Percentiles rank a stretch among this genome's conserved stretches.
Evolutionary conservation across 345 rosid genomes (phyloP).

Genomic region (Lumnitzera racemosa): DNA sequence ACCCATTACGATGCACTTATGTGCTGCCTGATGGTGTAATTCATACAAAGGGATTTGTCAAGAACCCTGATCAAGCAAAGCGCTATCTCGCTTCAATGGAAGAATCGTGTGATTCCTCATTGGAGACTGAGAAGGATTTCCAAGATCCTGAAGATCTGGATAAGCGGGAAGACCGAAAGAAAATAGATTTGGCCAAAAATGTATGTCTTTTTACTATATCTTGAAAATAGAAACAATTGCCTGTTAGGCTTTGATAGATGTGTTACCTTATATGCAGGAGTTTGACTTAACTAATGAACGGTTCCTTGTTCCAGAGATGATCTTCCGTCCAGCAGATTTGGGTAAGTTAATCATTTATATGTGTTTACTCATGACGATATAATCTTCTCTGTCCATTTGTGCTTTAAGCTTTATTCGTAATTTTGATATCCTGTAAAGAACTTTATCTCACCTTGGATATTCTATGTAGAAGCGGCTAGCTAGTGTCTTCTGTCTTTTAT

Average conservation of each 20-base stretch:
- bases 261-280: conserved; percentile 48
- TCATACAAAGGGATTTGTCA: conserved; percentile 77
- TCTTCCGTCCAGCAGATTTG: conserved; percentile 91
- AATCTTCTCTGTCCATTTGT: too few relatives aligned
- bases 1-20: conserved; percentile 58
- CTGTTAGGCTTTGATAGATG: not conserved
- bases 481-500: not conserved
- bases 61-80: conserved; percentile 53
- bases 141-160: conserved; percentile 26
- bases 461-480: too few relatives aligned
- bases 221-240: not conserved
- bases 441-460: too few relatives aligned
- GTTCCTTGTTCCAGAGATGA: conserved; percentile 91
- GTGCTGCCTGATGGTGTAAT: conserved; percentile 85
- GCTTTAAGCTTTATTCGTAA: too few relatives aligned
- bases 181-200: conserved; percentile 57
- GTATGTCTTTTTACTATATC: conserved; percentile 22
- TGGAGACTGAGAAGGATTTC: conserved; percentile 13
- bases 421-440: too few relatives aligned
- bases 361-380: too few relatives aligned
- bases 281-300: conserved; percentile 89
- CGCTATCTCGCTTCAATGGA: conserved; percentile 28
- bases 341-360: conserved; percentile 23
- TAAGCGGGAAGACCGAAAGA: conserved; percentile 40
- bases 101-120: conserved; percentile 11